These are phyloP conservation scores for Daldinia bambusicola DNA, from an alignment of 495 filamentous ascomycete species.

Conservation along the genomic window DNA sequence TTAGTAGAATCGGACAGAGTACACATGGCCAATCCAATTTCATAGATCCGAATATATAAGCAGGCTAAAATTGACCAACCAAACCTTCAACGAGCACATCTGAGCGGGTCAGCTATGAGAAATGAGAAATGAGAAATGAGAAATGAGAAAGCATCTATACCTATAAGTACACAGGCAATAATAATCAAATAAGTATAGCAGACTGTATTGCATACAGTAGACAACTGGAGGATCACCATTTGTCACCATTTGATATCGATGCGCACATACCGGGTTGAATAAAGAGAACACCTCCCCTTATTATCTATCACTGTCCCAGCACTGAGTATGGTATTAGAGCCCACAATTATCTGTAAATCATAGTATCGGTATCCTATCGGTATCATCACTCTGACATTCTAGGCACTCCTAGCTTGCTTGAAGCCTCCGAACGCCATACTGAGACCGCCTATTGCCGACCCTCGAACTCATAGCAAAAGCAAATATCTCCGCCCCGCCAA, in stretches of 20 bases:
- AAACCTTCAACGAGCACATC: too few relatives aligned
- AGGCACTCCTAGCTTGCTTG: background rate
- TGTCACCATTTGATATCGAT: background rate
- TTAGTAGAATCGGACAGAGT: background rate
- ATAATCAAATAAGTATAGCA: background rate
- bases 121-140: background rate
- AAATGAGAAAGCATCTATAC: background rate
- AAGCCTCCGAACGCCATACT: background rate
- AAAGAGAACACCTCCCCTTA: background rate
- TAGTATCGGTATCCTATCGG: conserved; percentile 1
- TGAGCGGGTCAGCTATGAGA: background rate
- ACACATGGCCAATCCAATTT: background rate
- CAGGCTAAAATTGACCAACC: too few relatives aligned
- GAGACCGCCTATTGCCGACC: background rate
- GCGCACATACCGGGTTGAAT: background rate
- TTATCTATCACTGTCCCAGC: background rate
- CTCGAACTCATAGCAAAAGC: conserved; percentile 5
- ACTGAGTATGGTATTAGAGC: conserved; percentile 8
- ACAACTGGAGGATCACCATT: too few relatives aligned
- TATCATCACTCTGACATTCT: background rate
- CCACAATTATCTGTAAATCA: conserved; percentile 7
- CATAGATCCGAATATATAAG: background rate
- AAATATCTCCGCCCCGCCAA: background rate
- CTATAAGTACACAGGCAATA: background rate
- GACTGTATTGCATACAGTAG: too few relatives aligned